A percentile compares a stretch with the other conserved stretches of the same genome.
These are phyloP conservation scores for Sporopachydermia quercuum DNA, from an alignment of 805 yeast genomes.

Conservation along the genomic window DNA sequence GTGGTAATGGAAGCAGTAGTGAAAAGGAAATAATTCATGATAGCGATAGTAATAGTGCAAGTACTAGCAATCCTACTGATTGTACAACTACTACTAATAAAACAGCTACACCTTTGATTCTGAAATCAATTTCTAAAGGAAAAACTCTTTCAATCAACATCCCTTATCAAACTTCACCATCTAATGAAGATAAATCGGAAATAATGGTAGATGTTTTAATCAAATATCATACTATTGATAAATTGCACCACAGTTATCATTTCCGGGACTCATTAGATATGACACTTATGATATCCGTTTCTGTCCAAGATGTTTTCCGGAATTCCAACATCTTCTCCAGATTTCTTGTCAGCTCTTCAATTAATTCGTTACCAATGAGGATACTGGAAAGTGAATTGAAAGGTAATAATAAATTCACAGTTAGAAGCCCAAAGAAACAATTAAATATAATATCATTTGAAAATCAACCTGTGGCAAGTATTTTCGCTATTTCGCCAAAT, in stretches of 20 bases:
- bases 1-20: no score
- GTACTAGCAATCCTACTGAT: slow-evolving; percentile 17
- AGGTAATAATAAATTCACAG: slow-evolving; percentile 20
- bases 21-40: background rate
- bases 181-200: background rate
- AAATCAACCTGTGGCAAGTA: slow-evolving; percentile 55
- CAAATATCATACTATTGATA: background rate
- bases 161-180: background rate
- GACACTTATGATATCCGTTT: slow-evolving; percentile 47
- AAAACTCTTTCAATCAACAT: slow-evolving; percentile 6
- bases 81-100: no score
- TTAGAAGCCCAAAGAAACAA: slow-evolving; percentile 12
- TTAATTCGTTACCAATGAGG: slow-evolving; percentile 35
- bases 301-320: slow-evolving; percentile 69
- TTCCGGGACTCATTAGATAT: slow-evolving; percentile 27
- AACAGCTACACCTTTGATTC: no score
- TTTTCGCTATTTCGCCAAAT: slow-evolving; percentile 33
- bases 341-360: slow-evolving; percentile 52
- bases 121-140: slow-evolving; percentile 14
- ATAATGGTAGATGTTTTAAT: background rate
- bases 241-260: background rate
- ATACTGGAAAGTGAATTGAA: slow-evolving; percentile 28
- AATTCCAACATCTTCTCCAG: slow-evolving; percentile 41
- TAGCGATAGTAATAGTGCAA: background rate
- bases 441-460: slow-evolving; percentile 35